Base-by-base conservation (phyloP, 179 eudicot species). In the Monotropa hypopitys region DNA sequence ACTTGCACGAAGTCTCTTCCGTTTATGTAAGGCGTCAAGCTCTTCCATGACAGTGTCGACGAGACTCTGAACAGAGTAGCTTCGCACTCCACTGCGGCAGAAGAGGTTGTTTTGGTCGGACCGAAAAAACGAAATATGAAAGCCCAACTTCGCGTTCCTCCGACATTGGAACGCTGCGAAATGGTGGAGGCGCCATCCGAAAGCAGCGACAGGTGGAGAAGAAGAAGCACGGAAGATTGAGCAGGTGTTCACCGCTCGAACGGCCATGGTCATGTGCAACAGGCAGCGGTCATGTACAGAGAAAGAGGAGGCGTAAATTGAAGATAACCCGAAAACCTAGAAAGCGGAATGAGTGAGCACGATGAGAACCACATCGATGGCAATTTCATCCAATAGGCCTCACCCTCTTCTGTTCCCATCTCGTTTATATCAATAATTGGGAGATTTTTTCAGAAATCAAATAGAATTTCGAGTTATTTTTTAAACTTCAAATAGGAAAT, bases 31-130 rank as follows among this genome's bases (percentile, higher is more conserved):
- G 18, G 77, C 76, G 9, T 79, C 84, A 40, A 92, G 88, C 86
- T 89, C 90, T 42, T 80, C 88, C 77, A 88, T 72, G 30, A 92
- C 88, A 20, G 80, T 77, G 9, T 89, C 93, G 56, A 87, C 84
- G 23, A 89, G 76, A 18, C 84, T 88, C 35, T 78, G 84, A 42
- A 77, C 75, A 2, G 90, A 85, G 83, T 74, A 84, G 72, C 77
- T 69, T 18, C 88, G 84, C 21, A 75, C 21, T 2, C 77, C 54
- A 6, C 70, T 71, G 23, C 21, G 20, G 62, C 74, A 49, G 30
- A 54, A 18, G 28, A 33, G 26, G 47, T 72, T 59, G 57, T 21
- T 43, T 10, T 56, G 76, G 56, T 63, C 8, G 6, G 79, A 43
- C 38, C 59, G 76, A 45, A 73, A 59, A 42, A 51, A 63, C 3